These are phyloP conservation scores for Pseudogymnoascus sp. DNA, from an alignment of 2,329 filamentous ascomycete species.

Conservation along the genomic window DNA sequence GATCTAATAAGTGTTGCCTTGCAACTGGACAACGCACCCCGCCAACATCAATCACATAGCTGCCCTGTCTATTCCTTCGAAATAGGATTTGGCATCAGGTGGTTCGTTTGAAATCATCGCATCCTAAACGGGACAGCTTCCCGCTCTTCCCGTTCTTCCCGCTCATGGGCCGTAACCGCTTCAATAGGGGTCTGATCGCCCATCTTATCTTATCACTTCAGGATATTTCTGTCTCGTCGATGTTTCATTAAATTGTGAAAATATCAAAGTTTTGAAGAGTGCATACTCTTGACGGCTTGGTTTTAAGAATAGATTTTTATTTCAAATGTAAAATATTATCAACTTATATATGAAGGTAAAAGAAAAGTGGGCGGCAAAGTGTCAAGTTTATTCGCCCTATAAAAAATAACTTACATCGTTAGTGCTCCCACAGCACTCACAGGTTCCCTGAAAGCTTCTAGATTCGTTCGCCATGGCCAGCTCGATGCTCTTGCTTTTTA, in stretches of 20 bases:
- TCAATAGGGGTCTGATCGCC: background rate
- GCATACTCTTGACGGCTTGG: background rate
- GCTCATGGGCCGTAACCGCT: background rate
- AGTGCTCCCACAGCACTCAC: no score
- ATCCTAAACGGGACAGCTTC: background rate
- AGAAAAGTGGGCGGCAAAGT: no score
- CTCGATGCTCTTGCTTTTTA: no score
- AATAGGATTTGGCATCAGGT: background rate
- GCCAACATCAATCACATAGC: background rate
- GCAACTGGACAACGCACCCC: background rate
- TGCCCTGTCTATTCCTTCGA: background rate
- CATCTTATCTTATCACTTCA: slow-evolving; percentile 11
- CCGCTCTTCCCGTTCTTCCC: background rate
- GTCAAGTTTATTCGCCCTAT: no score
- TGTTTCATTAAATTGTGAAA: background rate
- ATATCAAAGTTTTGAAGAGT: background rate
- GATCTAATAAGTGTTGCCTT: background rate
- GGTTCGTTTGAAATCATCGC: background rate
- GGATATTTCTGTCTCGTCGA: background rate
- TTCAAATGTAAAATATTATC: no score
- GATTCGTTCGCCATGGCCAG: no score
- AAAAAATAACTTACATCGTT: no score
- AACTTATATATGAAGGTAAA: no score
- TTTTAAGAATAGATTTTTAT: no score
- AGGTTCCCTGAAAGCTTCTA: no score